Evolutionary conservation across 495 filamentous ascomycete genomes (phyloP).

Genomic region (Barbatosphaeria neglecta): DNA sequence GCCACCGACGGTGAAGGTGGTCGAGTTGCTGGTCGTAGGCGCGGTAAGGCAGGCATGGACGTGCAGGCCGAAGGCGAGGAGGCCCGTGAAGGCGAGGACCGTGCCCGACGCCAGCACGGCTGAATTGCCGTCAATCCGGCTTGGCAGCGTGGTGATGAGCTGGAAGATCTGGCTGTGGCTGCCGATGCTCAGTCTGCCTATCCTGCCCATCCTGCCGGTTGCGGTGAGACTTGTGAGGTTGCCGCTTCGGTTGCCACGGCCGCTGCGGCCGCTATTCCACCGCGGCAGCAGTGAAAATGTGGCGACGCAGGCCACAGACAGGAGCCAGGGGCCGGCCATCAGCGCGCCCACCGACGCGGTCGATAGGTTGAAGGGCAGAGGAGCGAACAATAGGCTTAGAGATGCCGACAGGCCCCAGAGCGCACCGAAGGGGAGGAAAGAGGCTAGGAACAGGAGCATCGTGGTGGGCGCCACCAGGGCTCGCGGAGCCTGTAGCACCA

Average conservation of each 20-base stretch:
- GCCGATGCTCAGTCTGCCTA: no score
- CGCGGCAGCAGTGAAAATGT: slow-evolving; percentile 9
- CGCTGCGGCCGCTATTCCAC: slow-evolving; percentile 9
- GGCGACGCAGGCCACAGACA: slow-evolving; percentile 17
- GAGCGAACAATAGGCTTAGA: slow-evolving; percentile 33
- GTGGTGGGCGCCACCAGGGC: slow-evolving; percentile 34
- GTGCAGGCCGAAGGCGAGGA: slow-evolving; percentile 30
- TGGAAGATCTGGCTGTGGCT: no score
- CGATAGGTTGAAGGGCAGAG: slow-evolving; percentile 29
- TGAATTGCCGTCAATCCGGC: no score
- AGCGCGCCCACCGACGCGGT: slow-evolving; percentile 27
- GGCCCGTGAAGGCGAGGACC: slow-evolving; percentile 23
- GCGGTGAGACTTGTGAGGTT: no score
- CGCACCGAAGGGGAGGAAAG: slow-evolving; percentile 25
- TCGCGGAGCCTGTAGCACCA: slow-evolving; percentile 27
- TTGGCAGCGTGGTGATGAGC: no score
- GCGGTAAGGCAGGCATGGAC: slow-evolving; percentile 21
- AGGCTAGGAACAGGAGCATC: slow-evolving; percentile 27
- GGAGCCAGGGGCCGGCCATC: slow-evolving; percentile 28
- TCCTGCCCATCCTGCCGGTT: no score
- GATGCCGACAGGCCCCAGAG: slow-evolving; percentile 31
- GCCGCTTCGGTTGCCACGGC: no score
- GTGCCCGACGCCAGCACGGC: slow-evolving; percentile 19
- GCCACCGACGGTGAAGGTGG: slow-evolving; percentile 14
- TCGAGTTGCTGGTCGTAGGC: slow-evolving; percentile 4